Base-by-base conservation (phyloP, 2,329 filamentous ascomycete genomes). In the Colletotrichum sp. region DNA sequence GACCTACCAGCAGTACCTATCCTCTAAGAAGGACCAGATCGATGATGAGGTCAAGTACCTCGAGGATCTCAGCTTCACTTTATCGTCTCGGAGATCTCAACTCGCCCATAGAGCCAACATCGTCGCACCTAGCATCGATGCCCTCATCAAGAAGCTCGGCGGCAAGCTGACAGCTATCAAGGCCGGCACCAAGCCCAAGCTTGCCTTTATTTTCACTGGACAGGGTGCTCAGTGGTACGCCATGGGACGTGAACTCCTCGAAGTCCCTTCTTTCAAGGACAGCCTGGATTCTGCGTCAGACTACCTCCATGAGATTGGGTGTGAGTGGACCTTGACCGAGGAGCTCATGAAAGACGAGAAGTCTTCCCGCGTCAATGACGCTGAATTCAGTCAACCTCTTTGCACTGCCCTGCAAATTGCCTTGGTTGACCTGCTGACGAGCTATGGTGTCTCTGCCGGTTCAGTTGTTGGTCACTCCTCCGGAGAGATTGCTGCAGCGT, bases 401-500 rank as follows among this genome's bases (percentile, higher is more conserved):
- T 83, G 81, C 49, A 83, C 82, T 5, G 82, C 82, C 0, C 32
- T 84, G 0, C 81, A 84, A 65, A 76, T 85, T 9, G 73, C 79
- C 8, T 69, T 84, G 2, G 79, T 83, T 6, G 79, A 83, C 9
- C 69, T 81, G 5, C 74, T 84, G 1, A 34, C 69, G 0, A 73
- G 79, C 0, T 84, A 83, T 6, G 83, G 83, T 3, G 69, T 89
- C 25, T 61, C 71, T 1, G 82, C 86, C 5, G 55, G 75, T 3
- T 82, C 81, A 2, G 86, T 87, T 1, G 82, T 88, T 4, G 88
- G 89, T 5, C 89, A 90, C 78, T 89, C 87, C 0, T 87, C 86
- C 1, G 89, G 89, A 3, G 89, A 90, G 77, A 89, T 90, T n/a
- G 87, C 80, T 1, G 88, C 88, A 0, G 89, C 87, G 0, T 91